phyloP scores from a whole-genome alignment of 768 basidiomycete genomes.

The Boletus rufocinnamomeus region DNA sequence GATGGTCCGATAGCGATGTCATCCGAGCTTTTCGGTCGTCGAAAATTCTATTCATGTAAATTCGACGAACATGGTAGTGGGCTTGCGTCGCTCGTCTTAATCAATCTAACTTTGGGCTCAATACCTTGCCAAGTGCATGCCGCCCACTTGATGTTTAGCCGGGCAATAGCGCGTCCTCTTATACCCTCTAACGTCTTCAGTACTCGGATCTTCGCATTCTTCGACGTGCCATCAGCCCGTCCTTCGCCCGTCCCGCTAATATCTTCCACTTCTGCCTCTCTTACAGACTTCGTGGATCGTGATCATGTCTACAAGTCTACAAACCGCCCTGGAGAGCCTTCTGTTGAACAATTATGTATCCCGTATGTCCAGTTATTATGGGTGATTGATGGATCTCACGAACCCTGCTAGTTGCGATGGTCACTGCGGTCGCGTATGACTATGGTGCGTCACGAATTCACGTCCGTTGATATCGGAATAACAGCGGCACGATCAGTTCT shows the following conservation, averaged over 20 bases:
- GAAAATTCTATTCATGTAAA: too few relatives aligned
- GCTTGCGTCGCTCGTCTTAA: too few relatives aligned
- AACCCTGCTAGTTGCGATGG: background rate
- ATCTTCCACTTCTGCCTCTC: too few relatives aligned
- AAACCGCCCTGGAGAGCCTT: slow-evolving; percentile 1
- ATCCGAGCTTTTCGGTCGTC: too few relatives aligned
- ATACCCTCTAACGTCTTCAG: background rate
- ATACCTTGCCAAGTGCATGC: too few relatives aligned
- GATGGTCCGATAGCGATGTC: background rate
- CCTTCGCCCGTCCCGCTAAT: too few relatives aligned
- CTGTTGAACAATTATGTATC: slow-evolving; percentile 10
- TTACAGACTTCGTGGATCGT: too few relatives aligned
- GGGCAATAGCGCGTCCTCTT: background rate
- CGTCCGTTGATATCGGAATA: background rate
- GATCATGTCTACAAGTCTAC: slow-evolving; percentile 7
- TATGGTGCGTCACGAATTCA: slow-evolving; percentile 3
- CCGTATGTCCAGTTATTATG: background rate
- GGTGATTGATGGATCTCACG: background rate
- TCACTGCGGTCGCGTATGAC: slow-evolving; percentile 2
- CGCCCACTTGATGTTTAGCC: background rate
- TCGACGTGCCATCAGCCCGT: too few relatives aligned
- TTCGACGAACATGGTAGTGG: too few relatives aligned
- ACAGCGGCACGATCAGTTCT: slow-evolving; percentile 3
- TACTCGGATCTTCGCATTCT: too few relatives aligned
- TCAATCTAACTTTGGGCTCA: too few relatives aligned